phyloP scores from a whole-genome alignment of 1,284 basidiomycete genomes.

The Ceratobasidium papillatum region DNA sequence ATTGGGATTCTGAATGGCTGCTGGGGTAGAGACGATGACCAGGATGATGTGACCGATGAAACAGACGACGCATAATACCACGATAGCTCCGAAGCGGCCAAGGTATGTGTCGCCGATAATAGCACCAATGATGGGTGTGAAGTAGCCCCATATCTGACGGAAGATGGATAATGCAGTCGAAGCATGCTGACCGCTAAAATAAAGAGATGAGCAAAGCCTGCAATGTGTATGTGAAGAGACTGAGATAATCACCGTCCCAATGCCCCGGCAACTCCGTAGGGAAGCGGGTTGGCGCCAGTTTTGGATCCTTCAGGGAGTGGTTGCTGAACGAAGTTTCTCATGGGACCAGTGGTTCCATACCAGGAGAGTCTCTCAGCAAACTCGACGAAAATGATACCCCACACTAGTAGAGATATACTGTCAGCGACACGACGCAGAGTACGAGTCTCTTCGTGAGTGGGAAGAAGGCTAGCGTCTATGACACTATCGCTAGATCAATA shows the following conservation, averaged over 20 bases:
- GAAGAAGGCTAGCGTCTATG: too few species aligned
- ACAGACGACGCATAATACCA: constrained; percentile 1
- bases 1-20: constrained; percentile 44
- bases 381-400: constrained; percentile 37
- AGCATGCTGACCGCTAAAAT: constrained; percentile 44
- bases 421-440: constrained; percentile 72
- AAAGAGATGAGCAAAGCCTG: too few species aligned
- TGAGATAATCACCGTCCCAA: too few species aligned
- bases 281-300: constrained; percentile 44
- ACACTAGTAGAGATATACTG: constrained; percentile 55
- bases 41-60: constrained; percentile 20
- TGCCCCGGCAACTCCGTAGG: too few species aligned
- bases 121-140: constrained; percentile 10
- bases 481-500: too few species aligned
- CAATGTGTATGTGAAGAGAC: too few species aligned
- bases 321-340: constrained; percentile 46
- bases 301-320: constrained; percentile 44
- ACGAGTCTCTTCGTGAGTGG: constrained; percentile 63
- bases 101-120: constrained; percentile 19
- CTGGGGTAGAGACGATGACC: constrained; percentile 20
- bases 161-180: constrained; percentile 43
- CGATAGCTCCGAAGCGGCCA: constrained; percentile 3
- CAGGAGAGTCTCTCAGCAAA: constrained; percentile 43
- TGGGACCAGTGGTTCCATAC: constrained; percentile 43
- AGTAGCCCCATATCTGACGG: background rate